A percentile compares a stretch with the other conserved stretches of the same genome.
phyloP scores from a whole-genome alignment of 768 basidiomycete species.

The Phylloporus sp. region DNA sequence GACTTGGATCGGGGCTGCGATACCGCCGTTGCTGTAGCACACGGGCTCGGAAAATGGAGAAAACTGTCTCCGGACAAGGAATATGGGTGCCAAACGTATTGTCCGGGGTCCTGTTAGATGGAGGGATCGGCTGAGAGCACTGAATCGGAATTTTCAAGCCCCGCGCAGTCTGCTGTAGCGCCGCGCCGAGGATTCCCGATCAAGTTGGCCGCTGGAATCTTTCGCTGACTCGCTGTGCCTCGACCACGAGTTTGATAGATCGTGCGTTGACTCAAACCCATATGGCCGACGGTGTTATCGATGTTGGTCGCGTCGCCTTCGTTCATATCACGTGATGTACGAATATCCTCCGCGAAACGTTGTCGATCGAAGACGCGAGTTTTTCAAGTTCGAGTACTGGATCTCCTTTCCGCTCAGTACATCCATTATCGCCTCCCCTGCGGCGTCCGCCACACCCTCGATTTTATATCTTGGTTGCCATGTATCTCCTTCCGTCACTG shows the following conservation, averaged over 20 bases:
- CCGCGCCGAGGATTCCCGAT: slow-evolving; percentile 19
- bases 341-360: slow-evolving; percentile 3
- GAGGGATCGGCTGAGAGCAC: slow-evolving; percentile 3
- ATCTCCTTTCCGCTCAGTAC: slow-evolving; percentile 13
- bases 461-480: slow-evolving; percentile 19
- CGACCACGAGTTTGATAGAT: neutral
- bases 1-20: no score
- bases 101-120: neutral
- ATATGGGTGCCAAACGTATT: no score
- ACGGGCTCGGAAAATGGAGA: neutral
- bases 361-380: slow-evolving; percentile 2
- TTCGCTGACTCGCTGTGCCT: neutral
- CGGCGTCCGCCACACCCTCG: slow-evolving; percentile 23
- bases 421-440: slow-evolving; percentile 14
- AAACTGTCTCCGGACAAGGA: no score
- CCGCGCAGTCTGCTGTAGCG: slow-evolving; percentile 9
- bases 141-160: slow-evolving; percentile 20
- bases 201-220: slow-evolving; percentile 10
- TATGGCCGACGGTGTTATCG: neutral
- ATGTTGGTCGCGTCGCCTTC: neutral
- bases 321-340: slow-evolving; percentile 7
- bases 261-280: neutral
- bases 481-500: slow-evolving; percentile 14
- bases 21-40: no score
- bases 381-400: slow-evolving; percentile 10